Conservation (phyloP, 352 stramenopile species). For the Aphanomyces cochlioides region DNA sequence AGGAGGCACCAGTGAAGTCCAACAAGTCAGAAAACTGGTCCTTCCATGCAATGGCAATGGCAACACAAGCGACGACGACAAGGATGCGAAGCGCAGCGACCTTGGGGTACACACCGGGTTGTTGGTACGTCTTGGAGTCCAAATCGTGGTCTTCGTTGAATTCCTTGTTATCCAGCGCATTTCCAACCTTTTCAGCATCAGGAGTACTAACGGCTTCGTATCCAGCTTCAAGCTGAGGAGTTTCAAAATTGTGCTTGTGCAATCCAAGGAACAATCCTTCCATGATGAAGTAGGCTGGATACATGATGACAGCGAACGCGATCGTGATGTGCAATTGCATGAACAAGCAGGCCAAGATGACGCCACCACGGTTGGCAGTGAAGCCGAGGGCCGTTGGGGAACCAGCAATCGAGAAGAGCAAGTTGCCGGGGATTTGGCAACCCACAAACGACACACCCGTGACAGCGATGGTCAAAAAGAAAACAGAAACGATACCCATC, state of each 20-base stretch:
- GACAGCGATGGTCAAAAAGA: slow-evolving; percentile 30
- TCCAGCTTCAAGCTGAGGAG: background rate
- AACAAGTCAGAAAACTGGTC: slow-evolving; percentile 18
- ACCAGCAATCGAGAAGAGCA: slow-evolving; percentile 31
- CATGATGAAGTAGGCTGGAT: slow-evolving; percentile 12
- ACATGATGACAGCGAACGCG: slow-evolving; percentile 24
- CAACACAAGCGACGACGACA: background rate
- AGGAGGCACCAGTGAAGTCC: slow-evolving; percentile 19
- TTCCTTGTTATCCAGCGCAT: background rate
- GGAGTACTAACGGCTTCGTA: background rate
- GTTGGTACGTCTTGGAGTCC: slow-evolving; percentile 6
- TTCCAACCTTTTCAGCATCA: background rate
- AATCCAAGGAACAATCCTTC: slow-evolving; percentile 20
- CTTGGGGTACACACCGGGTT: slow-evolving; percentile 19
- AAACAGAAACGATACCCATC: slow-evolving; percentile 53
- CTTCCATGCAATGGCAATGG: slow-evolving; percentile 22
- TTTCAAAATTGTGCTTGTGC: background rate
- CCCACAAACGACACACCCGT: slow-evolving; percentile 25
- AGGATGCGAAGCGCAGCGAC: slow-evolving; percentile 8
- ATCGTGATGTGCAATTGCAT: slow-evolving; percentile 34
- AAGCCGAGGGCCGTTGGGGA: slow-evolving; percentile 29
- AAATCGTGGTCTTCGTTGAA: slow-evolving; percentile 13
- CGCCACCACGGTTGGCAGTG: slow-evolving; percentile 17
- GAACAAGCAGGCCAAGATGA: slow-evolving; percentile 31
- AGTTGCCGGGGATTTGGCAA: slow-evolving; percentile 33